A percentile compares a stretch with the other conserved stretches of the same genome.
phyloP scores from a whole-genome alignment of 116 monocot species.

The Cymodocea nodosa region DNA sequence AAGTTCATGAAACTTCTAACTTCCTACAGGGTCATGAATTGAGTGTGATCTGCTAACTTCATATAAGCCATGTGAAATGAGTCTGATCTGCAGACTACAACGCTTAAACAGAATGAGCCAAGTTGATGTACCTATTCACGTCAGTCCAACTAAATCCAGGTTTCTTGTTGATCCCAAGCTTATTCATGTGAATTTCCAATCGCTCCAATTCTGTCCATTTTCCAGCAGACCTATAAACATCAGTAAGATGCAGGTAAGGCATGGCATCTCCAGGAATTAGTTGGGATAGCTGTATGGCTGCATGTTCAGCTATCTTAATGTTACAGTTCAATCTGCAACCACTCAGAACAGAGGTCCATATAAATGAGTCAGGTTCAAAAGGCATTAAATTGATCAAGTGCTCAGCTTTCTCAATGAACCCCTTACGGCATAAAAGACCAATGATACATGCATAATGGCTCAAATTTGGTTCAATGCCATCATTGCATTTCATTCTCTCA shows the following conservation, averaged over 20 bases:
- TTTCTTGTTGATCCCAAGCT: conserved; percentile 11
- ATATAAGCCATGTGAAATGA: too few relatives aligned
- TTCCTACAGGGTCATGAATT: too few relatives aligned
- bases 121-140: conserved; percentile 5
- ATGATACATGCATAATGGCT: conserved; percentile 60
- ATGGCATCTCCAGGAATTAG: conserved; percentile 28
- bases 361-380: conserved; percentile 31
- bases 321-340: conserved; percentile 30
- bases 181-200: conserved; percentile 19
- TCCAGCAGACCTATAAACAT: conserved; percentile 28
- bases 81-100: too few relatives aligned
- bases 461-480: conserved; percentile 27
- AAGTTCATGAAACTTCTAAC: too few relatives aligned
- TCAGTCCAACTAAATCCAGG: conserved; percentile 62
- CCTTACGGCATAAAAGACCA: conserved; percentile 42
- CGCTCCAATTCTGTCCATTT: conserved; percentile 23
- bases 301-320: conserved; percentile 34
- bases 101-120: background rate
- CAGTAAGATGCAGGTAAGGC: conserved; percentile 42
- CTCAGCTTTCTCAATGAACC: conserved; percentile 37
- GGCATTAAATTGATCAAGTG: conserved; percentile 38
- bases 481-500: conserved; percentile 30
- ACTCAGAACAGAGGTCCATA: conserved; percentile 58
- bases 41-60: too few relatives aligned
- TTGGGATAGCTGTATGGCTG: conserved; percentile 27